These are phyloP conservation scores for Phenoliferia sp. DNA, from an alignment of 1,284 basidiomycete species.

Conservation along the genomic window DNA sequence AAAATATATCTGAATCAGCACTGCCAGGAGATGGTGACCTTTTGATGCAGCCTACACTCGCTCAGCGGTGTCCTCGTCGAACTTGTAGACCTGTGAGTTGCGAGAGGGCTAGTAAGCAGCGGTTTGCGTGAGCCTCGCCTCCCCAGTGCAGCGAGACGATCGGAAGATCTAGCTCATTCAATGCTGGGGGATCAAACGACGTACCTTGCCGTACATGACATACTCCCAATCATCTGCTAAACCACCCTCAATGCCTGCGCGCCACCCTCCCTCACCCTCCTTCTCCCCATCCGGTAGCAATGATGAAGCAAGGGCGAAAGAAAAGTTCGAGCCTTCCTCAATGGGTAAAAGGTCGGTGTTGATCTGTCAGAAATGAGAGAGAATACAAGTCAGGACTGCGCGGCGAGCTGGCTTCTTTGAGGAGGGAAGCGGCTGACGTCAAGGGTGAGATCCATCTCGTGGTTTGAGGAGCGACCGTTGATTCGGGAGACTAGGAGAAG, in stretches of 20 bases:
- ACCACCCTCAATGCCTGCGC: slow-evolving; percentile 76
- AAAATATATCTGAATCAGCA: background rate
- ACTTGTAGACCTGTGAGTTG: slow-evolving; percentile 80
- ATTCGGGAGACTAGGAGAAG: slow-evolving; percentile 68
- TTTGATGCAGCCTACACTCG: slow-evolving; percentile 49
- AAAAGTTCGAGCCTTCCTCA: slow-evolving; percentile 50
- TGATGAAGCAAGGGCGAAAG: slow-evolving; percentile 79
- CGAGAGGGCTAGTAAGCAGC: background rate
- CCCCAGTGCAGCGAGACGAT: background rate
- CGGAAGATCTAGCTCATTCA: background rate
- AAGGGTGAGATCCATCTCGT: slow-evolving; percentile 80
- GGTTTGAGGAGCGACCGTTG: slow-evolving; percentile 72
- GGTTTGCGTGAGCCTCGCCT: background rate
- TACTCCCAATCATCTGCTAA: slow-evolving; percentile 97
- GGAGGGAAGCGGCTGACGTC: slow-evolving; percentile 48
- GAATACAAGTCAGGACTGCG: slow-evolving; percentile 23
- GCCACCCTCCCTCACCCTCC: slow-evolving; percentile 79
- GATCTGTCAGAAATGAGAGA: slow-evolving; percentile 47
- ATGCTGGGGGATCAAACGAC: too few relatives aligned
- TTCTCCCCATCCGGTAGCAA: slow-evolving; percentile 68
- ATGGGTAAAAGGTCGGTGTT: slow-evolving; percentile 82
- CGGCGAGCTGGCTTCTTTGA: background rate
- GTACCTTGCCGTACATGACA: slow-evolving; percentile 97
- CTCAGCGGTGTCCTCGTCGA: slow-evolving; percentile 79
- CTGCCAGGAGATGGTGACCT: background rate